These are phyloP conservation scores for Acorus calamus DNA, from an alignment of 106 monocot species.

Conservation along the genomic window DNA sequence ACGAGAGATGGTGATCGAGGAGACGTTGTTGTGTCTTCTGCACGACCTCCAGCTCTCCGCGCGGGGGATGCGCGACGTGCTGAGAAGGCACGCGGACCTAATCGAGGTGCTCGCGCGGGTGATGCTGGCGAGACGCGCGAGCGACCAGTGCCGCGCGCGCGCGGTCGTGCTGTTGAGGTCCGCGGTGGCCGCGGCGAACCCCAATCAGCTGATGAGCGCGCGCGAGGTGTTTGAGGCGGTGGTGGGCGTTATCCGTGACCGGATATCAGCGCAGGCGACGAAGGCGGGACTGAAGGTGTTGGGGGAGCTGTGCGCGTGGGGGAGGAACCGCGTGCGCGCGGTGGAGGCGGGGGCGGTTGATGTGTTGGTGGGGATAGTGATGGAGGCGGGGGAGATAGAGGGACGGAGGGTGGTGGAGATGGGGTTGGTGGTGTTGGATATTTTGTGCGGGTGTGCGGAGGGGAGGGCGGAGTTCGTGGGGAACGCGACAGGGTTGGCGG, in stretches of 20 bases:
- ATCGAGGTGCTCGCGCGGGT: neutral
- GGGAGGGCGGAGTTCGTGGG: conserved; percentile 25
- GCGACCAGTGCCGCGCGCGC: neutral
- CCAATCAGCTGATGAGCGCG: neutral
- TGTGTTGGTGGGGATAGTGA: conserved; percentile 26
- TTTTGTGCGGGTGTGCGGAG: conserved; percentile 38
- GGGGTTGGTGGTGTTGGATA: conserved; percentile 23
- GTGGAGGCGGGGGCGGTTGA: conserved; percentile 29
- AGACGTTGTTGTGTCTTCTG: neutral
- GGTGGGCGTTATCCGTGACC: conserved; percentile 22
- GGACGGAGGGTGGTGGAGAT: conserved; percentile 16
- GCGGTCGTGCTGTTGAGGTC: neutral
- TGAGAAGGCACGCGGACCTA: neutral
- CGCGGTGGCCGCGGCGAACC: neutral
- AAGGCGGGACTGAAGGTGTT: conserved; percentile 42
- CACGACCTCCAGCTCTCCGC: neutral
- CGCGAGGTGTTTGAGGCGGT: conserved; percentile 22
- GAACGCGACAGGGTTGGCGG: conserved; percentile 36
- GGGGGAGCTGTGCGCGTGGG: conserved; percentile 8
- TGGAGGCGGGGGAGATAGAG: conserved; percentile 19
- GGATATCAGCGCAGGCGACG: conserved; percentile 23
- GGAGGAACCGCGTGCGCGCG: conserved; percentile 34
- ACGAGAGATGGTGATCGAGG: neutral
- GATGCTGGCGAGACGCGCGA: neutral
- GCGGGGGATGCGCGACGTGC: neutral